Evolutionary conservation across 1,139 yeast species (phyloP), one percentile per base, ranked within the genome.

Genomic region (Kodamaea derodonti): DNA sequence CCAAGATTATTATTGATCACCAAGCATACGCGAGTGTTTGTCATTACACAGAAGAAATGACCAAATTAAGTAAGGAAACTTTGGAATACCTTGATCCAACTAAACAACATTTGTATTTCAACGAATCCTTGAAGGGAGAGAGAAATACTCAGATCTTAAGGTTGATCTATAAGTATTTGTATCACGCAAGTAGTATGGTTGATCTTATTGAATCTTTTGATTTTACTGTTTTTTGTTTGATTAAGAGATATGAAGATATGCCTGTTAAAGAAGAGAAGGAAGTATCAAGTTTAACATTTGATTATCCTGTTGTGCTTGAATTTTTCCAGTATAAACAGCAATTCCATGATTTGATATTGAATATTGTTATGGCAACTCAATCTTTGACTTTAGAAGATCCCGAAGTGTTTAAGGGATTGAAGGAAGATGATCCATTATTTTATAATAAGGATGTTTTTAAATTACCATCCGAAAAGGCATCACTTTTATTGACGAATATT

Each of bases 311-410:
- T 14, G 72, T 87, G 9, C 68, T 80, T 24, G 95, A 86, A 35
- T 86, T 85, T 52, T 75, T 82, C 51, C 84, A 82, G 42, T 65
- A 75, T 32, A 88, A 87, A 49, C 96, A 87, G 51, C 69, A 75
- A 14, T 58, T 85, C 29, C 92, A 87, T 54, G 81, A 84, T 45
- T 59, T 72, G 4, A 65, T 83, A 27, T 65, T 80, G 6, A 72
- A 73, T 20, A 65, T 86, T 12, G 68, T 84, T 18, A 73, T 84
- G 71, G 76, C 82, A 18, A 71, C 86, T 0, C 95, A 85, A 48
- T 72, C 80, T 4, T 62, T 84, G 14, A 82, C 95, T 0, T 63
- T 84, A 12, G 76, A 72, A 24, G 94, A 84, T 48, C 86, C 90
- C 1, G 86, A 81, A 39, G 82, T 80, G 2, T 84, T 84, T 56